These are phyloP conservation scores for Suhomyces wounanorum DNA, from an alignment of 1,139 yeast species.

Conservation along the genomic window DNA sequence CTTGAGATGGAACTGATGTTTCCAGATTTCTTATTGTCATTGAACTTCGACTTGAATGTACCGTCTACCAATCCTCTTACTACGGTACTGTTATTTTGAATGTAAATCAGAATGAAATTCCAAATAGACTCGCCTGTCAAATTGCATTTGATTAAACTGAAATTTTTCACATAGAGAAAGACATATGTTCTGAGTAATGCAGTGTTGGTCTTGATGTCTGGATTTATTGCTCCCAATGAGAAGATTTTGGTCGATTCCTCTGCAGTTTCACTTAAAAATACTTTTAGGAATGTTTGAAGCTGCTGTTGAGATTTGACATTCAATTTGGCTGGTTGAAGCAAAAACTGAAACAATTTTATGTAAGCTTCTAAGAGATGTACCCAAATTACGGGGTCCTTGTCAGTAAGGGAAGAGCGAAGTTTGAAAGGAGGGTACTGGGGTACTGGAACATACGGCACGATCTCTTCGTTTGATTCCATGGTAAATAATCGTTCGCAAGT, in stretches of 20 bases:
- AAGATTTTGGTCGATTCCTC: conserved; percentile 60
- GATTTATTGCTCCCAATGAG: conserved; percentile 69
- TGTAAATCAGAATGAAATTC: conserved; percentile 60
- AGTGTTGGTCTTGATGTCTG: conserved; percentile 60
- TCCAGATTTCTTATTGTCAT: conserved; percentile 53
- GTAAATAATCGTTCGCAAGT: background rate
- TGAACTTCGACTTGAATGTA: conserved; percentile 45
- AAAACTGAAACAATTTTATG: conserved; percentile 49
- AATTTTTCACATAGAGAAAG: conserved; percentile 51
- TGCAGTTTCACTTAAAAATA: conserved; percentile 60
- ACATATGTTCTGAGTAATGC: conserved; percentile 50
- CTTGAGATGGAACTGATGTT: conserved; percentile 47
- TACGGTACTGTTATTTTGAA: conserved; percentile 41
- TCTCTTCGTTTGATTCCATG: conserved; percentile 4
- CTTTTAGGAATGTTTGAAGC: conserved; percentile 54
- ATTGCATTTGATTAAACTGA: conserved; percentile 57
- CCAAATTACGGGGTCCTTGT: conserved; percentile 83
- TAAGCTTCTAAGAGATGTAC: conserved; percentile 67
- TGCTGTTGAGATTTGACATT: conserved; percentile 60
- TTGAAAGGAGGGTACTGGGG: conserved; percentile 75
- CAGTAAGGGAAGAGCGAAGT: conserved; percentile 69
- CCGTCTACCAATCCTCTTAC: conserved; percentile 62
- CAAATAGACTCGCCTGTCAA: conserved; percentile 61
- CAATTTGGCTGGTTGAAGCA: conserved; percentile 42
- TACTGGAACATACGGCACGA: conserved; percentile 46